A percentile compares a stretch with the other conserved stretches of the same genome.
Evolutionary conservation across 2,329 filamentous ascomycete species (phyloP).

Genomic region (Clarireedia hainanense): DNA sequence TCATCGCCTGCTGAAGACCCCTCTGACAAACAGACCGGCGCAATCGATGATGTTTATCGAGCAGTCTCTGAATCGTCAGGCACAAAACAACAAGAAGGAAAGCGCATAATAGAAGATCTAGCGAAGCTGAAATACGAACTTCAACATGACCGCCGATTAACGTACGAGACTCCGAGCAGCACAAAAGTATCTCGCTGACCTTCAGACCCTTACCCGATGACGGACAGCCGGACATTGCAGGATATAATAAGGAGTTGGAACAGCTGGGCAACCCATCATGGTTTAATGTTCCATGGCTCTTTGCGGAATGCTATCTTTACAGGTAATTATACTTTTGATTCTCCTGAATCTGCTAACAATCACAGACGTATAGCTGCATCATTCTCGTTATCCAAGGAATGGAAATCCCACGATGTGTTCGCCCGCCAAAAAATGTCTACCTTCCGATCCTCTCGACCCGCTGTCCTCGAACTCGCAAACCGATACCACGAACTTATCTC

Average conservation of each 20-base stretch:
- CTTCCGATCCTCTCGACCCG: conserved; percentile 84
- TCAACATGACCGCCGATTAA: conserved; percentile 75
- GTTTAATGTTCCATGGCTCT: conserved; percentile 85
- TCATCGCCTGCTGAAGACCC: not conserved
- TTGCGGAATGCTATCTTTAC: conserved; percentile 89
- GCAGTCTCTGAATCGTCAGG: conserved; percentile 49
- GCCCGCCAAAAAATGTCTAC: conserved; percentile 83
- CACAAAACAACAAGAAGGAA: conserved; percentile 69
- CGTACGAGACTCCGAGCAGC: conserved; percentile 42
- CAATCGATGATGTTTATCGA: conserved; percentile 90
- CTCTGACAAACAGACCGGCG: conserved; percentile 58
- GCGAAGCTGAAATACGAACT: conserved; percentile 88
- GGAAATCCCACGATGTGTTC: conserved; percentile 89
- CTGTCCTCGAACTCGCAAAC: conserved; percentile 73
- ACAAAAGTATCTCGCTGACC: conserved; percentile 46
- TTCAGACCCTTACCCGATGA: conserved; percentile 31
- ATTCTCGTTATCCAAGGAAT: conserved; percentile 70
- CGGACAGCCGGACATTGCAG: conserved; percentile 47
- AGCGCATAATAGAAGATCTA: conserved; percentile 72
- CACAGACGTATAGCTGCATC: conserved; percentile 68
- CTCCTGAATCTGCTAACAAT: not conserved
- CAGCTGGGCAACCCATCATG: conserved; percentile 67
- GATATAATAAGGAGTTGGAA: conserved; percentile 81
- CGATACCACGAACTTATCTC: conserved; percentile 67
- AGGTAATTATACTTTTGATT: conserved; percentile 34